Base-by-base conservation (phyloP, 352 stramenopile species). In the Aphanomyces astaci region DNA sequence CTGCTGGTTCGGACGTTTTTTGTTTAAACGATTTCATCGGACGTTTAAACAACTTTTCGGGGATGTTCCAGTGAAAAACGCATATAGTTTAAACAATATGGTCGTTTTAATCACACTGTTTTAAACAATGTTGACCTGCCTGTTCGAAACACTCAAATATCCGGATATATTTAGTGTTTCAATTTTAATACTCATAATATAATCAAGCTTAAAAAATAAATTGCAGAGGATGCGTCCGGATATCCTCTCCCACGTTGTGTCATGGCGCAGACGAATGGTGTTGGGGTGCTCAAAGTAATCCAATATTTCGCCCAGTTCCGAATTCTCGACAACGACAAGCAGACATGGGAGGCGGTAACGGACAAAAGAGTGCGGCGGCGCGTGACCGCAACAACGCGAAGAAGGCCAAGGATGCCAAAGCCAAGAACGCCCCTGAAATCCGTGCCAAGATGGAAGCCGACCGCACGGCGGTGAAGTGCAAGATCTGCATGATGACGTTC, bases 401-500 rank as follows among this genome's bases (percentile, higher is more conserved):
- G 80, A 94, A 94, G 76, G 78, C 81, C 65, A 94, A 94, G 73
- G 85, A 92, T 0, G 76, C 81, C 57, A 94, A 90, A 73, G 55
- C 83, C 43, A 91, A 91, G 75, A 89, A 80, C 72, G 82, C 88
- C 70, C 78, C 79, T n/a, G 83, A 81, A 67, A 90, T 78, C 64
- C 90, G 89, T 66, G 78, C 76, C 71, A 94, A 94, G 76, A 91
- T 94, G 79, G 75, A 79, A 67, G 81, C 83, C 24, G 85, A 93
- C 73, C 78, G 78, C 52, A 77, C 78, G 39, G 80, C 79, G 30
- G 78, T 90, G 75, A 94, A 91, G 76, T 94, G 85, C 81, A 94
- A 90, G 64, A 90, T 94, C 75, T 94, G 85, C 75, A 84, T 94
- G 75, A 90, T 84, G 32, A 92, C 83, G 10, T 92, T 94, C 71